Percentiles rank a stretch among this genome's conserved stretches.
Evolutionary conservation across 805 yeast species (phyloP).

Genomic region (Zygotorulaspora chibaensis): DNA sequence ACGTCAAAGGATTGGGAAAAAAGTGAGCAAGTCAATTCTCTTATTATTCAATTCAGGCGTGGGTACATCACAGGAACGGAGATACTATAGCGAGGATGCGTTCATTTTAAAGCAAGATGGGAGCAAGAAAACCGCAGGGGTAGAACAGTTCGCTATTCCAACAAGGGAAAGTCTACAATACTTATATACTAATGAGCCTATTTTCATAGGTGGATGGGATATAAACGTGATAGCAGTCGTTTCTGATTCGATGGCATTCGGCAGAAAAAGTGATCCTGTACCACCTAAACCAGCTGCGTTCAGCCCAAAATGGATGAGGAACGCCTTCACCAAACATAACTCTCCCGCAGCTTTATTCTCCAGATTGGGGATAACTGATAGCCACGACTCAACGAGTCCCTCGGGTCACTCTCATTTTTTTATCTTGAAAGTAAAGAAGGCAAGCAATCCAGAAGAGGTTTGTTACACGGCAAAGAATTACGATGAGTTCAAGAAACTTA

Average conservation of each 20-base stretch:
- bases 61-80: conserved; percentile 53
- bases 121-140: conserved; percentile 31
- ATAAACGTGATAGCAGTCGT: conserved; percentile 67
- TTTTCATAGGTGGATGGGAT: conserved; percentile 50
- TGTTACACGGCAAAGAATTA: conserved; percentile 57
- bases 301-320: conserved; percentile 29
- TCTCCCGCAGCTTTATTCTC: conserved; percentile 27
- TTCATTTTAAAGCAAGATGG: conserved; percentile 23
- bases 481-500: conserved; percentile 59
- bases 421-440: conserved; percentile 43
- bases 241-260: conserved; percentile 19
- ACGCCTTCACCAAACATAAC: conserved; percentile 19
- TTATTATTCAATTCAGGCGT: conserved; percentile 73
- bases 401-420: conserved; percentile 38
- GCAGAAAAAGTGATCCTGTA: conserved; percentile 3
- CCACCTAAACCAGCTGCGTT: conserved; percentile 5
- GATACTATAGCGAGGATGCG: conserved; percentile 41
- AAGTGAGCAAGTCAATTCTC: conserved; percentile 57
- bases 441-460: conserved; percentile 32
- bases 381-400: conserved; percentile 9
- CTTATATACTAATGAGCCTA: conserved; percentile 32
- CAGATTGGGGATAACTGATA: conserved; percentile 23
- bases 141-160: conserved; percentile 38
- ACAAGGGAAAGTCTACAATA: conserved; percentile 38
- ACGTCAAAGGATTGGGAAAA: conserved; percentile 55